Percentiles rank a stretch among this genome's conserved stretches.
phyloP scores from a whole-genome alignment of 2,329 filamentous ascomycete species.

The Coniochaeta sp. region DNA sequence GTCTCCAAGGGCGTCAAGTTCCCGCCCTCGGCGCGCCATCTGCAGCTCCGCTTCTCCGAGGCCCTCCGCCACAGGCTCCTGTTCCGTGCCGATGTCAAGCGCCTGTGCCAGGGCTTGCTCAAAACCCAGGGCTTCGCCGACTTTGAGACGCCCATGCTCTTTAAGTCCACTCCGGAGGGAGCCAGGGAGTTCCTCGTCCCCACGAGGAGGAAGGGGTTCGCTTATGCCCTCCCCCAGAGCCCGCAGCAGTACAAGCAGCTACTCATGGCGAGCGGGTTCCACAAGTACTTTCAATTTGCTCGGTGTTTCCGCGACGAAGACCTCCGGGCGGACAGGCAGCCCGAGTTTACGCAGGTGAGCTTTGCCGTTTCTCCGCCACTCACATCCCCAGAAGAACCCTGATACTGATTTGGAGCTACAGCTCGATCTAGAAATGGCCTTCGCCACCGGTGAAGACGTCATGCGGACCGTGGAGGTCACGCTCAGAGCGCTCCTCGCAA shows the following conservation, averaged over 20 bases:
- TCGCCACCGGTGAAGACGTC: slow-evolving; percentile 65
- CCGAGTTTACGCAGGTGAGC: slow-evolving; percentile 83
- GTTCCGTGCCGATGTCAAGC: slow-evolving; percentile 56
- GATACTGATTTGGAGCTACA: slow-evolving; percentile 25
- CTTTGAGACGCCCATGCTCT: slow-evolving; percentile 86
- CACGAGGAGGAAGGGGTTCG: slow-evolving; percentile 65
- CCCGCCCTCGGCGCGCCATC: slow-evolving; percentile 66
- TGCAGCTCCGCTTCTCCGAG: slow-evolving; percentile 74
- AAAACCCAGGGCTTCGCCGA: slow-evolving; percentile 59
- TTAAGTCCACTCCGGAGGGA: slow-evolving; percentile 96
- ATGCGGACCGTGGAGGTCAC: slow-evolving; percentile 50
- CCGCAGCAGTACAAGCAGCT: slow-evolving; percentile 99
- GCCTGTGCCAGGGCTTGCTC: slow-evolving; percentile 39
- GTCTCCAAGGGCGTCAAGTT: slow-evolving; percentile 70
- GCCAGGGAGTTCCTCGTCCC: slow-evolving; percentile 93
- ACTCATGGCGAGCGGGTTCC: slow-evolving; percentile 83
- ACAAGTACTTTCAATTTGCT: slow-evolving; percentile 85
- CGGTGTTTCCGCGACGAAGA: slow-evolving; percentile 96
- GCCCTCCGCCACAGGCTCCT: slow-evolving; percentile 60
- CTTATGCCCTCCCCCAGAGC: slow-evolving; percentile 90
- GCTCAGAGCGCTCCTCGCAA: slow-evolving; percentile 46
- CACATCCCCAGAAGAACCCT: no score
- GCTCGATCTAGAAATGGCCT: slow-evolving; percentile 92
- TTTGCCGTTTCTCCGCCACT: no score
- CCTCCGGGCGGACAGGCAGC: slow-evolving; percentile 82